A percentile compares a stretch with the other conserved stretches of the same genome.
Conservation (phyloP, 306 rosid species). For the Cucurbita maxima region DNA sequence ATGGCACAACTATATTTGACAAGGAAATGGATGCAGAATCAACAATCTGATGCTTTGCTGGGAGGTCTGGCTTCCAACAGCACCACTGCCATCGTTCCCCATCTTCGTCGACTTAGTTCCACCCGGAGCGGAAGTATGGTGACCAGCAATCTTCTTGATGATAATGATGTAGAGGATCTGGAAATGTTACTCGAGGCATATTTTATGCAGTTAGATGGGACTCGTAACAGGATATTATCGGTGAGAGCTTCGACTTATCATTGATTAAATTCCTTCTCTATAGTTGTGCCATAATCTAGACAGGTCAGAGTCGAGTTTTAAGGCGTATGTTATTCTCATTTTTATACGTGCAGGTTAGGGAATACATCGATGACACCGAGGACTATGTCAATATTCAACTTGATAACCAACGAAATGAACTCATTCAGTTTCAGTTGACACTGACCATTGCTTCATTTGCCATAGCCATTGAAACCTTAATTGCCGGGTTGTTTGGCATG, state of each 20-base stretch:
- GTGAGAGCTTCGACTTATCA: conserved; percentile 34
- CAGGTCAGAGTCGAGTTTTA: background rate
- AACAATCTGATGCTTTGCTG: conserved; percentile 48
- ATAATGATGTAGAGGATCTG: conserved; percentile 78
- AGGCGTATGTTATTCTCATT: background rate
- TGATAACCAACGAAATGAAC: conserved; percentile 91
- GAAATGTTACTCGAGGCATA: conserved; percentile 99
- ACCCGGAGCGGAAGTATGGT: conserved; percentile 54
- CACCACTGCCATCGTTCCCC: conserved; percentile 15
- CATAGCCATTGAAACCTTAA: conserved; percentile 50
- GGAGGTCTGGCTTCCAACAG: conserved; percentile 38
- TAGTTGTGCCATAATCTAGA: background rate
- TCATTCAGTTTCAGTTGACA: conserved; percentile 90
- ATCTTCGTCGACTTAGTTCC: conserved; percentile 47
- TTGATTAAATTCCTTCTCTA: background rate
- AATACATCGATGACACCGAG: conserved; percentile 94
- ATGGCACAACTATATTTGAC: conserved; percentile 92
- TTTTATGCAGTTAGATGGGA: conserved; percentile 93
- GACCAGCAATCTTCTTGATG: conserved; percentile 42
- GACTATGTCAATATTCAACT: conserved; percentile 95
- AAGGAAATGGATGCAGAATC: conserved; percentile 73
- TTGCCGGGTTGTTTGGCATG: conserved; percentile 75
- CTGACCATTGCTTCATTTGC: conserved; percentile 88
- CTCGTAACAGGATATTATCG: conserved; percentile 93
- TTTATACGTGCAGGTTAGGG: conserved; percentile 62